Percentiles rank a stretch among this genome's conserved stretches.
phyloP scores from a whole-genome alignment of 2,329 filamentous ascomycete genomes.

The Acarospora socialis region DNA sequence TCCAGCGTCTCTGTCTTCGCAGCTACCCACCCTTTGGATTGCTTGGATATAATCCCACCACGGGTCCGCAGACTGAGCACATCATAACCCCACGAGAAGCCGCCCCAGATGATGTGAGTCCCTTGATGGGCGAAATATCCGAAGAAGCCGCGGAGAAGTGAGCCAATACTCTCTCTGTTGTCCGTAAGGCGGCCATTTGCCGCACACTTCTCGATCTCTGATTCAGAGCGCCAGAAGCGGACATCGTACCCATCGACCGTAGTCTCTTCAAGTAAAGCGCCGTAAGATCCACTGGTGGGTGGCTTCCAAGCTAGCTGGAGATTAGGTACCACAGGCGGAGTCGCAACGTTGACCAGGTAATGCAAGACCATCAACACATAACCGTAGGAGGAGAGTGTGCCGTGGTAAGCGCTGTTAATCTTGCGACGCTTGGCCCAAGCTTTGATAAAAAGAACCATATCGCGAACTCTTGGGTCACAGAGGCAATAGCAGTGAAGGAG shows the following conservation, averaged over 20 bases:
- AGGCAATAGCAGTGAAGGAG: constrained; percentile 72
- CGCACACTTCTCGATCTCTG: constrained; percentile 50
- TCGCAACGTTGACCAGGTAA: constrained; percentile 69
- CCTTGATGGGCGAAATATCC: constrained; percentile 62
- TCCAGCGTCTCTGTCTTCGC: constrained; percentile 51
- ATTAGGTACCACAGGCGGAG: constrained; percentile 73
- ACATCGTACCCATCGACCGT: constrained; percentile 53
- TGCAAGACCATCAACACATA: constrained; percentile 88
- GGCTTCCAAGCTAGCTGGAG: constrained; percentile 46
- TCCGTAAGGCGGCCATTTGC: constrained; percentile 44
- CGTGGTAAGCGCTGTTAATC: constrained; percentile 76
- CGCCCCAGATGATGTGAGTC: constrained; percentile 36
- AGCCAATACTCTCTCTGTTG: constrained; percentile 56
- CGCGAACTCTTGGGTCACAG: constrained; percentile 61
- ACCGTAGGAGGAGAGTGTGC: constrained; percentile 77
- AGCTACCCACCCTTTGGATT: constrained; percentile 73
- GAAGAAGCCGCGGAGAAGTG: constrained; percentile 70
- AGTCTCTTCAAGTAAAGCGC: constrained; percentile 21
- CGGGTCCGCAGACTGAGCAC: constrained; percentile 62
- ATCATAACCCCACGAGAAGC: constrained; percentile 68
- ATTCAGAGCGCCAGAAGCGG: constrained; percentile 64
- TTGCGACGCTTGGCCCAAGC: constrained; percentile 75
- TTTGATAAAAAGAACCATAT: constrained; percentile 75
- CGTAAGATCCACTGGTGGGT: constrained; percentile 29
- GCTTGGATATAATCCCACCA: constrained; percentile 58